Evolutionary conservation across 179 eudicot genomes (phyloP).

Genomic region (Silene noctiflora): DNA sequence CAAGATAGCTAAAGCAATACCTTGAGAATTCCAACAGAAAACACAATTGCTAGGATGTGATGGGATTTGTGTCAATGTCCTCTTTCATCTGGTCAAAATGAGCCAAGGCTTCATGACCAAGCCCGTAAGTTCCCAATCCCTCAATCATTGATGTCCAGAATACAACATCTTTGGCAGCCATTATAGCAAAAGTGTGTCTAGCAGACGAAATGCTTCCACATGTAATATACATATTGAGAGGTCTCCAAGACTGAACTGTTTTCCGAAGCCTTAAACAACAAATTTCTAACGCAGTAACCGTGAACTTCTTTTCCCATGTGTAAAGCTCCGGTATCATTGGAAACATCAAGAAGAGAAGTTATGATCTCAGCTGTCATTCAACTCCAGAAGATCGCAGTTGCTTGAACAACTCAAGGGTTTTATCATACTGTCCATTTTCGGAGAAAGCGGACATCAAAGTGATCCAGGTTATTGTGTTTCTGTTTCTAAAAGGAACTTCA

Average conservation of each 20-base stretch:
- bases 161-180: conserved; percentile 30
- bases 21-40: too few relatives aligned
- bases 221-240: conserved; percentile 35
- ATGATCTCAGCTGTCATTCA: conserved; percentile 25
- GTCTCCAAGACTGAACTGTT: conserved; percentile 34
- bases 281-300: conserved; percentile 35
- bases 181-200: conserved; percentile 19
- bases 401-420: conserved; percentile 34
- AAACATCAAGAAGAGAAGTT: conserved; percentile 36
- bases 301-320: conserved; percentile 49
- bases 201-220: conserved; percentile 39
- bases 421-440: conserved; percentile 33
- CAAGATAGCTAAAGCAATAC: too few relatives aligned
- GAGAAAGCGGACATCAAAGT: conserved; percentile 39
- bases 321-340: conserved; percentile 42
- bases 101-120: conserved; percentile 31
- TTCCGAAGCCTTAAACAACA: conserved; percentile 18
- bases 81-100: conserved; percentile 32
- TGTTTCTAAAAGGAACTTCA: conserved; percentile 31
- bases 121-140: conserved; percentile 37
- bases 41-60: too few relatives aligned
- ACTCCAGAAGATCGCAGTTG: conserved; percentile 29
- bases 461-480: conserved; percentile 33
- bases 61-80: conserved; percentile 43
- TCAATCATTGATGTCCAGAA: conserved; percentile 43